Evolutionary conservation across 805 yeast genomes (phyloP), one percentile per base, ranked within the genome.

Genomic region (Sugiyamaella qingdaonensis): DNA sequence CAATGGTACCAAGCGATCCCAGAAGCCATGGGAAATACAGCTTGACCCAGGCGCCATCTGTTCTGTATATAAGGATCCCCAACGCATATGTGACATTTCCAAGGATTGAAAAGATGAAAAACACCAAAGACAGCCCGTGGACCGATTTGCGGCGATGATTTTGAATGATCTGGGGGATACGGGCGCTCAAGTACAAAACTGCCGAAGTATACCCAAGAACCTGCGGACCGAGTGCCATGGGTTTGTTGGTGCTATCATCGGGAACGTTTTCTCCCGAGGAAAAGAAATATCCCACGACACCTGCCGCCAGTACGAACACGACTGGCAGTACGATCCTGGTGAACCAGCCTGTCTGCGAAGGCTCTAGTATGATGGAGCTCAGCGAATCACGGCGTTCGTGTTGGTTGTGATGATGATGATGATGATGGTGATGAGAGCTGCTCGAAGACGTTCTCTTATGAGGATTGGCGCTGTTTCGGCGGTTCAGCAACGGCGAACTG

Each of bases 161-260:
- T 64, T 87, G 95, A 53, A 79, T 71, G 51, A 92, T 86, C 69
- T 92, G 99, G 0, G 99, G 99, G 29, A 86, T 68, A 58, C 89
- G 72, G 2, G 94, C 94, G 8, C 86, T 80, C 58, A 86, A 73
- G 66, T 86, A 86, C 53, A 86, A 69, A 1, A 73, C 55, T 0
- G 95, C 92, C 2, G 88, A 82, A 4, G 80, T 58, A 68, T 86
- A 87, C 4, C 94, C 94, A 56, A 84, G 73, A 2, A 84, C 60
- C 66, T 84, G 88, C 1, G 92, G 85, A 1, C 84, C 85, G 35
- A 78, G 52, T 10, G 46, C 51, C 55, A 46, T 52, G 51, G 27
- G 71, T 65, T 37, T 27, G 42, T 66, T 61, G 41, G 58, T 62
- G 34, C 59, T 61, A 4, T 48, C 56, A 4, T 42, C 44, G 10